Conservation (phyloP, 371 early-diverging fungal genomes). For the Cokeromyces recurvatus region DNA sequence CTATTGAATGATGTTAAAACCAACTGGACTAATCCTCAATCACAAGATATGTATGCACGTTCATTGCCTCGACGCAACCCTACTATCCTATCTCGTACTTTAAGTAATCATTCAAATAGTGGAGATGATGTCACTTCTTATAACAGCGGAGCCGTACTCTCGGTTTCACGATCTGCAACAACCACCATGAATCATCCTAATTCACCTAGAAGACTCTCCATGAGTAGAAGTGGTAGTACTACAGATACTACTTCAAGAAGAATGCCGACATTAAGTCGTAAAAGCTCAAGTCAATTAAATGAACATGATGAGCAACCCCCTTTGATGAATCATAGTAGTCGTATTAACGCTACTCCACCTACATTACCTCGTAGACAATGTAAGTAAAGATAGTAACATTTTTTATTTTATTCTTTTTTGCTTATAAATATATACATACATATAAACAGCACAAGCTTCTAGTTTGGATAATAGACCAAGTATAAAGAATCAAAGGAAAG, state of each 20-base stretch:
- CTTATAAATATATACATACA: background rate
- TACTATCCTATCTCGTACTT: conserved; percentile 12
- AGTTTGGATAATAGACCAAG: background rate
- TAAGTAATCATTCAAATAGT: conserved; percentile 8
- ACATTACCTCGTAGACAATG: conserved; percentile 11
- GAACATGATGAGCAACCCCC: background rate
- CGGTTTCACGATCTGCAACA: too few species aligned
- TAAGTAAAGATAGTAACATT: background rate
- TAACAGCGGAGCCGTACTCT: background rate
- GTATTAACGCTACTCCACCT: conserved; percentile 6
- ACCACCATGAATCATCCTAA: too few species aligned
- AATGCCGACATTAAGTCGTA: too few species aligned
- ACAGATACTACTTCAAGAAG: background rate
- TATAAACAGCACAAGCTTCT: background rate
- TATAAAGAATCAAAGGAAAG: conserved; percentile 21
- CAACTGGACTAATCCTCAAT: conserved; percentile 9
- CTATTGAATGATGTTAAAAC: conserved; percentile 19
- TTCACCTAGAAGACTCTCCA: too few species aligned
- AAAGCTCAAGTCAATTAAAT: too few species aligned
- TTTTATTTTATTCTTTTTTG: background rate
- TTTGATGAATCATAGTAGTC: background rate
- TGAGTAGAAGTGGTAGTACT: conserved; percentile 3
- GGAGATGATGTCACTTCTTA: too few species aligned
- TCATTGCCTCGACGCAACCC: background rate
- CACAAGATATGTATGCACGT: too few species aligned